Evolutionary conservation across 169 alveolate species (phyloP).

Genomic region (Plasmodium yoelii): DNA sequence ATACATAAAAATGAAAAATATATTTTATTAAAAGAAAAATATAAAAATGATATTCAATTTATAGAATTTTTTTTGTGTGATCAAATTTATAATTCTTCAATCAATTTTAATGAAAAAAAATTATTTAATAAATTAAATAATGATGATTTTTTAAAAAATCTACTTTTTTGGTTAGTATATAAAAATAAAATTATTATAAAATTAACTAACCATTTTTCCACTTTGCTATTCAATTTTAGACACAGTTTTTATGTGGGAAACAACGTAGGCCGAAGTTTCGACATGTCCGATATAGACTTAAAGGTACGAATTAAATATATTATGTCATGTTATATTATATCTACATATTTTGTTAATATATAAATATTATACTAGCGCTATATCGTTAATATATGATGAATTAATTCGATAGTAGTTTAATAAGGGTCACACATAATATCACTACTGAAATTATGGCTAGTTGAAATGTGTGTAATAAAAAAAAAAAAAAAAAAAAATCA

Average conservation of each 20-base stretch:
- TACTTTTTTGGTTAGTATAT: constrained; percentile 7
- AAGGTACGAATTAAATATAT: constrained; percentile 39
- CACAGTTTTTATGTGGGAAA: constrained; percentile 50
- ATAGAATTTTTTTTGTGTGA: constrained; percentile 36
- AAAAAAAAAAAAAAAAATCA: no score
- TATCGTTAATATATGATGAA: no score
- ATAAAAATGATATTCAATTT: background rate
- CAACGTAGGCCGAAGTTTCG: constrained; percentile 39
- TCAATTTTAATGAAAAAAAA: background rate
- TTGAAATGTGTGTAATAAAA: no score
- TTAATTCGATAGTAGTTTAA: no score
- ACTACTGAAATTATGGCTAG: no score
- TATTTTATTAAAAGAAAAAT: background rate
- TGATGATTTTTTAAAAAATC: constrained; percentile 1
- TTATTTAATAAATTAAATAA: background rate
- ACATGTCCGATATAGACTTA: constrained; percentile 21
- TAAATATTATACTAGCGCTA: no score
- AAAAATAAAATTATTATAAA: constrained; percentile 29
- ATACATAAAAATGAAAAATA: constrained; percentile 6
- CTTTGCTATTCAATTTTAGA: constrained; percentile 6
- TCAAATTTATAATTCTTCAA: background rate
- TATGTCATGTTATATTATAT: no score
- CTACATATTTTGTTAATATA: no score
- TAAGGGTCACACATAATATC: no score
- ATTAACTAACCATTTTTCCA: constrained; percentile 3